A percentile compares a stretch with the other conserved stretches of the same genome.
Evolutionary conservation across 176 grass and related monocot genomes (phyloP).

Genomic region (Saccharum spontaneum): DNA sequence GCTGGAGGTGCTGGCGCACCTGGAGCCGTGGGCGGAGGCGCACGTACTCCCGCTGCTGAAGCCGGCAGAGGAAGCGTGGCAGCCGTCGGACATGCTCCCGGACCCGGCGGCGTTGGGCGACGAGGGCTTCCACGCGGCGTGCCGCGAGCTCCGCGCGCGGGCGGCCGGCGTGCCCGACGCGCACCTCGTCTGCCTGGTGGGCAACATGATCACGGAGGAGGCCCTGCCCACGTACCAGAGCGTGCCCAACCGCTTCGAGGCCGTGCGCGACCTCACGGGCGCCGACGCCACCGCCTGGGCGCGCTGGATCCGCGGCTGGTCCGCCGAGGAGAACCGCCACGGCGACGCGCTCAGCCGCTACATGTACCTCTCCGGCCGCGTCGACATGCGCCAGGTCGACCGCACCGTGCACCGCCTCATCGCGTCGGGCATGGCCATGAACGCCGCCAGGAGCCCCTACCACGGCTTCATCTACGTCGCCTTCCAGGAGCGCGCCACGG

Average conservation of each 20-base stretch:
- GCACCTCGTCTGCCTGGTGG: slow-evolving; percentile 65
- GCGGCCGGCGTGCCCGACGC: slow-evolving; percentile 53
- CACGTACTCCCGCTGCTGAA: slow-evolving; percentile 72
- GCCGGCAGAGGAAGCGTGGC: slow-evolving; percentile 63
- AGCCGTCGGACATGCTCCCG: slow-evolving; percentile 76
- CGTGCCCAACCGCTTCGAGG: slow-evolving; percentile 71
- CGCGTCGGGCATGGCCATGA: slow-evolving; percentile 55
- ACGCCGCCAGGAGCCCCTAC: slow-evolving; percentile 45
- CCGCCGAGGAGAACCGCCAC: slow-evolving; percentile 90
- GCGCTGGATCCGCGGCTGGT: slow-evolving; percentile 79
- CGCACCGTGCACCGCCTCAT: slow-evolving; percentile 76
- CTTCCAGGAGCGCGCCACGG: slow-evolving; percentile 89
- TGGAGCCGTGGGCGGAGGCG: slow-evolving; percentile 69
- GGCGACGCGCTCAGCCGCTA: slow-evolving; percentile 75
- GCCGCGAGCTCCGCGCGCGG: slow-evolving; percentile 43
- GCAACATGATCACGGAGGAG: slow-evolving; percentile 94
- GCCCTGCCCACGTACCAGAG: slow-evolving; percentile 88
- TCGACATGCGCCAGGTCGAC: slow-evolving; percentile 78
- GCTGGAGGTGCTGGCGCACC: slow-evolving; percentile 56
- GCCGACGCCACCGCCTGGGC: slow-evolving; percentile 70
- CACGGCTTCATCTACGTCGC: slow-evolving; percentile 78
- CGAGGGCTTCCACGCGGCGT: slow-evolving; percentile 61
- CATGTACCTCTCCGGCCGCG: slow-evolving; percentile 75
- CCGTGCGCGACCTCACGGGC: slow-evolving; percentile 63
- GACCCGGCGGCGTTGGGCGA: slow-evolving; percentile 45